These are phyloP conservation scores for Scedosporium boydii DNA, from an alignment of 2,329 filamentous ascomycete species.

Conservation along the genomic window DNA sequence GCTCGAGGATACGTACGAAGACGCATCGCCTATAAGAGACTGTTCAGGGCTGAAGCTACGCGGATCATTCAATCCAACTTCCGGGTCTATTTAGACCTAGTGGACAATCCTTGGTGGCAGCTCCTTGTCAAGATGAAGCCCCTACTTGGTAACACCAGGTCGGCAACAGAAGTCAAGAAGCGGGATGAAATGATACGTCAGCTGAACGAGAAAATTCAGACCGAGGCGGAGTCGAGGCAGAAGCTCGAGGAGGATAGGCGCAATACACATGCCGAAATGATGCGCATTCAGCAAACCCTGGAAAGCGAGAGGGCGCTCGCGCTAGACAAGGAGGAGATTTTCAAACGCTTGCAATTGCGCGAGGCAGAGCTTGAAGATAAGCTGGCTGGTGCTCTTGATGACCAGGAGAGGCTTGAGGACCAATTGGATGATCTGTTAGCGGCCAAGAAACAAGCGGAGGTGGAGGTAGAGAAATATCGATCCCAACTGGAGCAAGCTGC, in stretches of 20 bases:
- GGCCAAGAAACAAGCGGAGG: constrained; percentile 81
- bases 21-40: constrained; percentile 79
- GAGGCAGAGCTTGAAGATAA: constrained; percentile 91
- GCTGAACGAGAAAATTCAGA: constrained; percentile 72
- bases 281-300: constrained; percentile 83
- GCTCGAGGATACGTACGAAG: constrained; percentile 85
- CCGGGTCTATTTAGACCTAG: constrained; percentile 80
- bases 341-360: constrained; percentile 87
- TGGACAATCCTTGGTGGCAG: constrained; percentile 94
- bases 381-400: constrained; percentile 80
- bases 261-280: constrained; percentile 76
- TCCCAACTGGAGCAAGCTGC: constrained; percentile 87
- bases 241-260: constrained; percentile 85
- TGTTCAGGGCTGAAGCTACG: constrained; percentile 91
- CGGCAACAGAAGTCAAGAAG: constrained; percentile 88
- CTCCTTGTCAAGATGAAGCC: constrained; percentile 93
- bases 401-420: constrained; percentile 89
- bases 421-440: constrained; percentile 83
- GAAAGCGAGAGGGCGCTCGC: constrained; percentile 95
- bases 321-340: constrained; percentile 97
- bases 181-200: constrained; percentile 87
- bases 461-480: constrained; percentile 70
- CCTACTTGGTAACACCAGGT: constrained; percentile 81
- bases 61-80: constrained; percentile 94
- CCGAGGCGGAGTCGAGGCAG: constrained; percentile 64